phyloP scores from a whole-genome alignment of 768 basidiomycete species.

The Paxillus ammoniavirescens region DNA sequence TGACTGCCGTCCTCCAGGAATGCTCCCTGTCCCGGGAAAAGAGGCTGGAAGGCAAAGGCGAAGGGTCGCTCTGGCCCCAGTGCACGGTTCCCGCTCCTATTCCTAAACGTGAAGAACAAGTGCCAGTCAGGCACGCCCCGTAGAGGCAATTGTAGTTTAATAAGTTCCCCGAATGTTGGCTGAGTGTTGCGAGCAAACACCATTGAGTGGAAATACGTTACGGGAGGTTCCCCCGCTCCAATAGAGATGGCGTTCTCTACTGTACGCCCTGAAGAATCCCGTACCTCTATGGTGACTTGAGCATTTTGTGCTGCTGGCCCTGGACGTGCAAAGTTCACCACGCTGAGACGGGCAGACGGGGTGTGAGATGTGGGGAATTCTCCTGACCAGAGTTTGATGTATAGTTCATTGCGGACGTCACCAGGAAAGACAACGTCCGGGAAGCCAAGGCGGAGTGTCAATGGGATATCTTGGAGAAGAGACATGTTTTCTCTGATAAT shows the following conservation, averaged over 20 bases:
- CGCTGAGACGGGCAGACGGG: slow-evolving; percentile 52
- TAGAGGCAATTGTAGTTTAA: slow-evolving; percentile 79
- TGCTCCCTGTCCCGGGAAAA: slow-evolving; percentile 72
- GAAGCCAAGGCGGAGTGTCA: slow-evolving; percentile 87
- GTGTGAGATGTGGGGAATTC: slow-evolving; percentile 67
- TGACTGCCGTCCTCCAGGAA: slow-evolving; percentile 92
- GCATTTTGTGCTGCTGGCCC: slow-evolving; percentile 55
- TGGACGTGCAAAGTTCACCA: slow-evolving; percentile 60
- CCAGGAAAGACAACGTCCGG: slow-evolving; percentile 96
- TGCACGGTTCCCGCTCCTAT: slow-evolving; percentile 56
- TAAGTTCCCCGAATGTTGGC: slow-evolving; percentile 90
- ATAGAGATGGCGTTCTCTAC: slow-evolving; percentile 75
- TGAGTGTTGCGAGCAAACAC: slow-evolving; percentile 86
- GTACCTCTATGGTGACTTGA: slow-evolving; percentile 89
- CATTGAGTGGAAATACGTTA: slow-evolving; percentile 85
- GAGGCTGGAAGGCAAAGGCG: slow-evolving; percentile 89
- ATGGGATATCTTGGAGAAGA: slow-evolving; percentile 75
- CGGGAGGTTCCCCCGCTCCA: slow-evolving; percentile 80
- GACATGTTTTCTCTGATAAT: slow-evolving; percentile 84
- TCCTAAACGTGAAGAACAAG: slow-evolving; percentile 91
- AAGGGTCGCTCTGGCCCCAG: slow-evolving; percentile 69
- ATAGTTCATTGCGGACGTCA: slow-evolving; percentile 89
- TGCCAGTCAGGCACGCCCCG: slow-evolving; percentile 77
- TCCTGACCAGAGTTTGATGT: slow-evolving; percentile 94
- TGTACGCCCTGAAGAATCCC: slow-evolving; percentile 63